A percentile compares a stretch with the other conserved stretches of the same genome.
Evolutionary conservation across 257 asterid species (phyloP).

Genomic region (Solanum tarapatanum): DNA sequence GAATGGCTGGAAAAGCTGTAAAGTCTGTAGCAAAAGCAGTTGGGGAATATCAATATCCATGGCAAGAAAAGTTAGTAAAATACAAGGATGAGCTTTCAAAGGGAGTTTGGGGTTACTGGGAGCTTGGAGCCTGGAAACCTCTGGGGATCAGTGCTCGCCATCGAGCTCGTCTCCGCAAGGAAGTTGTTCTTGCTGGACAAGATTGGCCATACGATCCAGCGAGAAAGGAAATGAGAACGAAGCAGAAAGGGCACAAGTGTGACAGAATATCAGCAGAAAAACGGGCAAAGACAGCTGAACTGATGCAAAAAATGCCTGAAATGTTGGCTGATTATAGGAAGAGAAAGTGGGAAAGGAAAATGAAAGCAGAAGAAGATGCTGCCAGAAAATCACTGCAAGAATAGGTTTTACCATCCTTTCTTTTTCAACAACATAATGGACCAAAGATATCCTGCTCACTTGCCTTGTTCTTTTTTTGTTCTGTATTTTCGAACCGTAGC

Average conservation of each 20-base stretch:
- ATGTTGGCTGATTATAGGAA: slow-evolving; percentile 72
- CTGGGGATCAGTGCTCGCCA: slow-evolving; percentile 68
- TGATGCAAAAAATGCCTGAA: slow-evolving; percentile 57
- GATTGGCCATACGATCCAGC: slow-evolving; percentile 82
- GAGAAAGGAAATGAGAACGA: slow-evolving; percentile 80
- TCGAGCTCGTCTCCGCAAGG: slow-evolving; percentile 76
- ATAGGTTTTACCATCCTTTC: slow-evolving; percentile 11
- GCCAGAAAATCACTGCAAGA: slow-evolving; percentile 60
- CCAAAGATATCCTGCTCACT: not conserved
- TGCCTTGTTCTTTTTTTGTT: too few species aligned
- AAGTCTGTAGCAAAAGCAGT: not conserved
- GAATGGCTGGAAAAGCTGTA: not conserved
- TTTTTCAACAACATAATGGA: not conserved
- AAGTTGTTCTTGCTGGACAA: slow-evolving; percentile 72
- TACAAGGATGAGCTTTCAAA: slow-evolving; percentile 73
- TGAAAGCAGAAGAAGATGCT: slow-evolving; percentile 86
- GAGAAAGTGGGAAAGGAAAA: slow-evolving; percentile 81
- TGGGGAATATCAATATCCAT: slow-evolving; percentile 11
- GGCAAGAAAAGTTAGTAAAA: slow-evolving; percentile 65
- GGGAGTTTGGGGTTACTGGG: slow-evolving; percentile 98
- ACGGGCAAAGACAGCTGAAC: slow-evolving; percentile 57
- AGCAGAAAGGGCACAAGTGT: slow-evolving; percentile 78
- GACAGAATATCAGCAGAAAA: slow-evolving; percentile 82
- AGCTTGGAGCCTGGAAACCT: slow-evolving; percentile 92
- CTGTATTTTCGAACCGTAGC: too few species aligned